Base-by-base conservation (phyloP, 371 early-diverging fungal species). In the Mucor indicus region DNA sequence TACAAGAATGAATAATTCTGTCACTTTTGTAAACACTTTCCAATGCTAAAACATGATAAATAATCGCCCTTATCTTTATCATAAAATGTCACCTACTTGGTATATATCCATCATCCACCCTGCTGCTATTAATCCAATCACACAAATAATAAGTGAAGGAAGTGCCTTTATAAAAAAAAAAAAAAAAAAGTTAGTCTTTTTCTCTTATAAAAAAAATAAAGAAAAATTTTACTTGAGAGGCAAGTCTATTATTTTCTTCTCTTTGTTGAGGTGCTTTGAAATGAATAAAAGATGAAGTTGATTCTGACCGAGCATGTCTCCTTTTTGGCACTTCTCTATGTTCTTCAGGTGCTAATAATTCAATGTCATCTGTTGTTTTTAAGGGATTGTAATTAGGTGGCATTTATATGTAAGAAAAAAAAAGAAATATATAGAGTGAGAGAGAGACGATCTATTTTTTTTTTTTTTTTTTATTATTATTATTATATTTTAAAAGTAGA, bases 1-100 rank as follows among this genome's bases (percentile, higher is more conserved):
- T 7, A 91, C 87, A 60, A 93, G 75, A 50, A 93, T 87, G 61
- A 90, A 89, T 10, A 93, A 74, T 59, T 91, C 89, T 2, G 90
- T 80, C 25, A 87, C 71, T 16, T 75, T 48, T 2, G 69, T 67
- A 62, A 91, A 93, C 7, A 85, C 86, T 29, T 67, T 46, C 90
- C 90, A 90, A 56, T 83, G 78, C 83, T 90, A 64, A 2, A 36
- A 46, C 3, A 24, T 33, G 17, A 29, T 19, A 15, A 24, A 32
- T 2, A 36, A 11, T 21, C 15, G 22, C 21, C 20, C 17, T 48
- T 12, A 17, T 30, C n/a, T 13, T 17, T 10, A 35, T 30, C 3
- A 22, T 35, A 1, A n/a, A 13, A 15, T 43, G 11, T 42, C n/a
- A 24, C 45, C 41, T 77, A 80, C 86, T 75, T 86, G 85, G 43